Base-by-base conservation (phyloP, 768 basidiomycete species). In the Tremella mesenterica region DNA sequence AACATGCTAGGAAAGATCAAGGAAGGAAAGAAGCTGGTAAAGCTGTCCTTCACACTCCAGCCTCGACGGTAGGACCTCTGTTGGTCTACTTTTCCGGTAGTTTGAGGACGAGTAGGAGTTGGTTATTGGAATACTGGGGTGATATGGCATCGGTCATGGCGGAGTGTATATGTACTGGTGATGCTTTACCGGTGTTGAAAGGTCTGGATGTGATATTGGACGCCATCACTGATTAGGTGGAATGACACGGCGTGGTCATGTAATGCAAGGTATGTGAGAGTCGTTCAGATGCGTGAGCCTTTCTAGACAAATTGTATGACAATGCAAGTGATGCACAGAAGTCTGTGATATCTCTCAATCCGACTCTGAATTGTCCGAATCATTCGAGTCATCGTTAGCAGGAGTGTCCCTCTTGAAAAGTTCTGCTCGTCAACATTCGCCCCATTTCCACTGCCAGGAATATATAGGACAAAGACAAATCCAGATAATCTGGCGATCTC, bases 121-220 rank as follows among this genome's bases (percentile, higher is more conserved):
- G 67, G 67, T 44, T 69, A 47, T 33, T 59, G n/a, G 44, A 54
- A 41, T 61, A 62, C 31, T 69, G 67, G 67, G 41, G n/a, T 28
- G 58, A 62, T 3, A 56, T 58, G 9, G 62, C 59, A 6, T 57
- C 61, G 20, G 50, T 69, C 28, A 60, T 69, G 60, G 52, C 50
- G n/a, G 54, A 61, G 25, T 60, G 58, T 43, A 60, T 68, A 9
- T 44, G 39, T 5, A 55, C 45, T 4, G 63, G 63, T 4, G 61
- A 65, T 36, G 46, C 52, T 9, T 31, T 68, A 43, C 53, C 66
- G 12, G 63, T 64, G 6, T 28, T 68, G 52, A 58, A 49, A 33
- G 61, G 66, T 14, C 44, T 68, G 12, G 63, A 63, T 41, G 61
- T 68, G 1, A 45, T 67, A 3, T 41, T 67, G 10, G 59, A 63